Conservation (phyloP, 441 rosid species). For the Gossypium davidsonii region DNA sequence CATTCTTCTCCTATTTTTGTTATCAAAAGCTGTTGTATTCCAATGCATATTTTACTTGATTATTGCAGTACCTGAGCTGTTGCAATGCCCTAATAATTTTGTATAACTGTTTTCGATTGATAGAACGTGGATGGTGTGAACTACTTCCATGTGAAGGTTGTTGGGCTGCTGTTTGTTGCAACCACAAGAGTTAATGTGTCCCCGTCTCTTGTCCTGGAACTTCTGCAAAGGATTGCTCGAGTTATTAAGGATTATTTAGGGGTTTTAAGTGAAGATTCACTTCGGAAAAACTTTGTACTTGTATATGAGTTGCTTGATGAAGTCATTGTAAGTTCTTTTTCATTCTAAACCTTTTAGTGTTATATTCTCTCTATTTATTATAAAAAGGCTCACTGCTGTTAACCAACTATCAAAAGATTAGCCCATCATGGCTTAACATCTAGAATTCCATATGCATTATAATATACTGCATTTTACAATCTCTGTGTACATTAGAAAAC, state of each 20-base stretch:
- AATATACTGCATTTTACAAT: background rate
- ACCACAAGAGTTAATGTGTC: conserved; percentile 82
- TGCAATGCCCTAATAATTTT: background rate
- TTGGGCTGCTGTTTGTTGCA: conserved; percentile 82
- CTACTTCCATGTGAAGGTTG: conserved; percentile 70
- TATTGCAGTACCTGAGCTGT: background rate
- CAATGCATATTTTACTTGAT: background rate
- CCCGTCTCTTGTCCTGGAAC: conserved; percentile 93
- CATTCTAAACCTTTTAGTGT: background rate
- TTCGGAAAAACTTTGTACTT: conserved; percentile 85
- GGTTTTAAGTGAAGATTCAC: conserved; percentile 83
- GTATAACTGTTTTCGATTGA: background rate
- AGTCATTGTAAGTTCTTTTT: conserved; percentile 65
- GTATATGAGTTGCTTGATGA: conserved; percentile 93
- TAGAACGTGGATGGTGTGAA: conserved; percentile 85
- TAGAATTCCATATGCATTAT: background rate
- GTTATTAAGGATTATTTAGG: conserved; percentile 95
- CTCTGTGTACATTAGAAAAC: background rate
- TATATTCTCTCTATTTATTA: background rate
- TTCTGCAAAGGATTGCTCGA: conserved; percentile 86
- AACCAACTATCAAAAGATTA: background rate
- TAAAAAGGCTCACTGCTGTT: background rate
- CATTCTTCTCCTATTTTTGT: background rate
- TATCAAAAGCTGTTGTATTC: background rate
- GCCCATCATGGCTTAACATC: conserved; percentile 3